Percentiles rank a stretch among this genome's conserved stretches.
Conservation (phyloP, 306 rosid species). For the Oxytropis ochrocephala region DNA sequence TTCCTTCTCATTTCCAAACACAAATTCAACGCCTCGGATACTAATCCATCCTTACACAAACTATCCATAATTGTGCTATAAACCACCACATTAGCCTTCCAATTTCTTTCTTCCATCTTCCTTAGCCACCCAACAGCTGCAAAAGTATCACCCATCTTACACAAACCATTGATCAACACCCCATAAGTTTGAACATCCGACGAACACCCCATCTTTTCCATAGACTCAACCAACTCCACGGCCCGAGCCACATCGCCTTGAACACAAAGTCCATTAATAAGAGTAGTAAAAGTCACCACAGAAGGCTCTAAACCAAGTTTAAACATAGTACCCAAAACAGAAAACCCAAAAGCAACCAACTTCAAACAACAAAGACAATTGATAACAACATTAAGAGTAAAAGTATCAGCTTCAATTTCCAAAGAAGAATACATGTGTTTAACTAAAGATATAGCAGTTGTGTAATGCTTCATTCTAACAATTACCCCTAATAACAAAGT, state of each 20-base stretch:
- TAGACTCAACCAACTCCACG: not conserved
- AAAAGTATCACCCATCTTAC: slow-evolving; percentile 29
- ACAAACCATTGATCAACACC: slow-evolving; percentile 33
- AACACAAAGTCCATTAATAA: slow-evolving; percentile 26
- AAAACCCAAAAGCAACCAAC: slow-evolving; percentile 24
- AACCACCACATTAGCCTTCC: slow-evolving; percentile 10
- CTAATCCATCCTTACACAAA: slow-evolving; percentile 36
- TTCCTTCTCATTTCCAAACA: slow-evolving; percentile 26
- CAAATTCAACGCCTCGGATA: slow-evolving; percentile 23
- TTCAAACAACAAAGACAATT: slow-evolving; percentile 30
- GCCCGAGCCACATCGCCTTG: slow-evolving; percentile 25
- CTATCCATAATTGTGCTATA: slow-evolving; percentile 30
- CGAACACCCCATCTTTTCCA: slow-evolving; percentile 19
- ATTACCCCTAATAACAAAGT: slow-evolving; percentile 24
- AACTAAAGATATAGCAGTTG: slow-evolving; percentile 18
- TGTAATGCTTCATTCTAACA: slow-evolving; percentile 27
- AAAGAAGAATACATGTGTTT: slow-evolving; percentile 18
- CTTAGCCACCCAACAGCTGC: slow-evolving; percentile 20
- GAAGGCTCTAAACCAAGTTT: slow-evolving; percentile 35
- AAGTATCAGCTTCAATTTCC: slow-evolving; percentile 13
- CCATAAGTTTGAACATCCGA: slow-evolving; percentile 12
- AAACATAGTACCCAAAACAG: slow-evolving; percentile 26
- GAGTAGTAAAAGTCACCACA: slow-evolving; percentile 24
- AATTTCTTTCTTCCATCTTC: slow-evolving; percentile 18
- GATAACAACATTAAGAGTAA: slow-evolving; percentile 23